A percentile compares a stretch with the other conserved stretches of the same genome.
Conservation (phyloP, 106 monocot genomes). For the Dendrobium huoshanense region DNA sequence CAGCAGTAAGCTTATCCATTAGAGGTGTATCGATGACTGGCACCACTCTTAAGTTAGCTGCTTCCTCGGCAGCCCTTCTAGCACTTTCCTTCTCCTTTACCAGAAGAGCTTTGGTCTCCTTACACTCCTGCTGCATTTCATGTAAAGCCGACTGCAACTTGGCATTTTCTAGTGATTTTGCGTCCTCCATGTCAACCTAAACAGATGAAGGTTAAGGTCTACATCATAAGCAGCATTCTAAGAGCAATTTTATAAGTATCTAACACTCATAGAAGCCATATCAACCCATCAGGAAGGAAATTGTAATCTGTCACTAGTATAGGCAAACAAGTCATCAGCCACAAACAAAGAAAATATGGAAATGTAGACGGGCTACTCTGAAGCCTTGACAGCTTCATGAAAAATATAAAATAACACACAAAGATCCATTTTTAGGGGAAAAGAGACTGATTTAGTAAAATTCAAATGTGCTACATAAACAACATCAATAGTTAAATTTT, state of each 20-base stretch:
- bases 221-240: neutral
- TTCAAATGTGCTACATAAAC: no score
- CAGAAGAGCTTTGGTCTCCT: constrained; percentile 32
- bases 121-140: constrained; percentile 28
- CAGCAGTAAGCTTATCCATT: constrained; percentile 59
- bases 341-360: neutral
- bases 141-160: constrained; percentile 49
- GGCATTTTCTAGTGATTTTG: constrained; percentile 66
- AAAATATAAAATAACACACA: no score
- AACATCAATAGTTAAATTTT: no score
- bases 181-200: constrained; percentile 65
- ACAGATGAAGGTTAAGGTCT: neutral
- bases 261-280: neutral
- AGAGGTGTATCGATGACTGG: constrained; percentile 54
- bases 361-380: neutral
- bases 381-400: no score
- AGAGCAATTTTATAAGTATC: neutral
- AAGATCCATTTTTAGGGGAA: no score
- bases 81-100: constrained; percentile 30
- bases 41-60: constrained; percentile 36
- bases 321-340: neutral
- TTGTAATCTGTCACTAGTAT: neutral
- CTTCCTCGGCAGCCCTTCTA: constrained; percentile 32
- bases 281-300: neutral
- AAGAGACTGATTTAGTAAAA: no score